Evolutionary conservation across 148 eudicot genomes (phyloP), one percentile per base, ranked within the genome.

Genomic region (Heliosperma pusillum): DNA sequence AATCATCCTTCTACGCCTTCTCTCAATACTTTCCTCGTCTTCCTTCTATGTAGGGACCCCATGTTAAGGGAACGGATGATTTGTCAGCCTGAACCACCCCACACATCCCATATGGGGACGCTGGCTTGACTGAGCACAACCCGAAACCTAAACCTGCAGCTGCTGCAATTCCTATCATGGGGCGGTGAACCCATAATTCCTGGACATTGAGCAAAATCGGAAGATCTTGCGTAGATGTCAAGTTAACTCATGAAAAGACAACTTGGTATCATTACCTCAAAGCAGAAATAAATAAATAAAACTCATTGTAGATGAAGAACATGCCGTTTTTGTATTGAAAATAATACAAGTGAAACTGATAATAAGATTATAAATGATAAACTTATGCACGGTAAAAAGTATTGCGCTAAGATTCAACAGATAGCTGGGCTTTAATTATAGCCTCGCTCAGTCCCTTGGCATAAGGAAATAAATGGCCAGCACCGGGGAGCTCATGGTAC

Each of bases 391-490:
- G 9, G 42, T 10, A 36, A 36, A 36, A 36, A 36, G 9, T 36
- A 50, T 15, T 50, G 61, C 20, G 24, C 22, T 57, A 57, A 19
- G 8, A 19, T 7, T 74, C 72, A 78, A 77, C 13, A 55, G 85
- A 81, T 74, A 60, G 57, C 65, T 85, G 98, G 24, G 90, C 83
- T 77, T 88, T 87, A 27, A 93, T 64, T 36, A 93, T 82, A 4
- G 87, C 57, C 50, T 89, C 93, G 42, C 78, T 76, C 84, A 85
- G 82, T 70, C 98, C 98, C 20, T 71, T 73, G 17, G 86, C 86
- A 73, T 27, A 82, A 4, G 90, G 90, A 68, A 93, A 88, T 83
- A 88, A 24, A 76, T 91, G 97, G 0, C 98, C 98, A 2, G 87
- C 85, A 15, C 89, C 92, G 2, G 89, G 73, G 56, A 93, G 47